Evolutionary conservation across 1,284 basidiomycete species (phyloP).

Genomic region (Trametes pubescens): DNA sequence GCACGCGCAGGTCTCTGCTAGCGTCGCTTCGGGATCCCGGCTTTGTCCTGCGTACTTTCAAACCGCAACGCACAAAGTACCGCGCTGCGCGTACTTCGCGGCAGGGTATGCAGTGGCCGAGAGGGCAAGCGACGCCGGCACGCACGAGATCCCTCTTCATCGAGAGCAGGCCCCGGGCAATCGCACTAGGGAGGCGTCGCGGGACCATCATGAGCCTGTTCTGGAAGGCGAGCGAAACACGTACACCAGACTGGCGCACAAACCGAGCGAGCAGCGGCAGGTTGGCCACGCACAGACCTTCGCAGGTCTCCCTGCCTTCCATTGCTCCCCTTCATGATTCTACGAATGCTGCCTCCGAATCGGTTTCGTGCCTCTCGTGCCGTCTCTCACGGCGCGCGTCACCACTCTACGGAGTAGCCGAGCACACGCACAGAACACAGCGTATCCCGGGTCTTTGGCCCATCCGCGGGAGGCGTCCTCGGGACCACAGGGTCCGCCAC

Average conservation of each 20-base stretch:
- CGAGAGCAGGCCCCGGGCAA: slow-evolving; percentile 34
- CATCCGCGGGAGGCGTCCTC: slow-evolving; percentile 41
- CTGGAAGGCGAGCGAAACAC: slow-evolving; percentile 44
- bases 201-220: slow-evolving; percentile 40
- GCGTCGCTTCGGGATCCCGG: slow-evolving; percentile 56
- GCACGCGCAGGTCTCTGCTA: slow-evolving; percentile 53
- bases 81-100: slow-evolving; percentile 21
- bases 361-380: background rate
- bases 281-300: slow-evolving; percentile 51
- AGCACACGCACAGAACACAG: slow-evolving; percentile 48
- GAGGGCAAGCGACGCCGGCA: slow-evolving; percentile 56
- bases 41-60: slow-evolving; percentile 30
- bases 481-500: slow-evolving; percentile 24
- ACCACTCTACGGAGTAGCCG: slow-evolving; percentile 34
- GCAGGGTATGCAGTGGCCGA: slow-evolving; percentile 25
- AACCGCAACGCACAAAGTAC: slow-evolving; percentile 45
- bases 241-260: slow-evolving; percentile 38
- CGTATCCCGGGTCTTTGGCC: slow-evolving; percentile 49
- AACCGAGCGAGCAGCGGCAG: slow-evolving; percentile 29
- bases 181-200: slow-evolving; percentile 58
- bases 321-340: slow-evolving; percentile 43
- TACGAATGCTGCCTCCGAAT: slow-evolving; percentile 22
- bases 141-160: slow-evolving; percentile 45
- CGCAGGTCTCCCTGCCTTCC: slow-evolving; percentile 42
- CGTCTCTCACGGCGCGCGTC: slow-evolving; percentile 20